A percentile compares a stretch with the other conserved stretches of the same genome.
Evolutionary conservation across 2,329 filamentous ascomycete genomes (phyloP).

Genomic region (Hymenoscyphus fructigenus): DNA sequence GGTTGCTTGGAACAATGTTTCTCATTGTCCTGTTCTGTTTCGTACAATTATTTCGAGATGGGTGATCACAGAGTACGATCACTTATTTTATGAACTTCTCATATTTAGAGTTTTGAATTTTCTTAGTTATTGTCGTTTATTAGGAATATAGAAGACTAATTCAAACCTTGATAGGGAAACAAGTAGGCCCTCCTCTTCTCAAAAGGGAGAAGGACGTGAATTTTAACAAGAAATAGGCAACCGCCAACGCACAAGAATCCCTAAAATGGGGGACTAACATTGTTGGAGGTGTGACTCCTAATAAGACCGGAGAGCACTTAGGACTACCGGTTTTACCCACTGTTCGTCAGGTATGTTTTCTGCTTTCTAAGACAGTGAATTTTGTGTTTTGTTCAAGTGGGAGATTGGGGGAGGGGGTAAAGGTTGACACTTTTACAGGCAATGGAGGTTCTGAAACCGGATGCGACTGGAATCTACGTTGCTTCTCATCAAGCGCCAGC

Average conservation of each 20-base stretch:
- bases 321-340: conserved; percentile 70
- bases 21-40: not conserved
- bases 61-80: no score
- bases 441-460: conserved; percentile 67
- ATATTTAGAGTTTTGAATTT: no score
- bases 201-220: conserved; percentile 4
- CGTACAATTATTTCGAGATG: not conserved
- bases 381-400: no score
- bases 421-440: conserved; percentile 46
- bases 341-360: conserved; percentile 53
- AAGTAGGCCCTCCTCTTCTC: conserved; percentile 19
- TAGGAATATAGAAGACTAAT: not conserved
- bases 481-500: conserved; percentile 69
- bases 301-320: conserved; percentile 68
- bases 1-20: not conserved
- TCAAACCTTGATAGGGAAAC: conserved; percentile 33
- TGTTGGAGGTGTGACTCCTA: conserved; percentile 74
- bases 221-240: conserved; percentile 49
- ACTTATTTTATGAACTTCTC: no score
- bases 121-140: no score
- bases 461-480: conserved; percentile 79
- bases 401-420: not conserved
- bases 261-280: conserved; percentile 77
- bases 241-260: conserved; percentile 73
- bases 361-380: not conserved